Evolutionary conservation across 1,139 yeast genomes (phyloP).

Genomic region (Yamadazyma sp.): DNA sequence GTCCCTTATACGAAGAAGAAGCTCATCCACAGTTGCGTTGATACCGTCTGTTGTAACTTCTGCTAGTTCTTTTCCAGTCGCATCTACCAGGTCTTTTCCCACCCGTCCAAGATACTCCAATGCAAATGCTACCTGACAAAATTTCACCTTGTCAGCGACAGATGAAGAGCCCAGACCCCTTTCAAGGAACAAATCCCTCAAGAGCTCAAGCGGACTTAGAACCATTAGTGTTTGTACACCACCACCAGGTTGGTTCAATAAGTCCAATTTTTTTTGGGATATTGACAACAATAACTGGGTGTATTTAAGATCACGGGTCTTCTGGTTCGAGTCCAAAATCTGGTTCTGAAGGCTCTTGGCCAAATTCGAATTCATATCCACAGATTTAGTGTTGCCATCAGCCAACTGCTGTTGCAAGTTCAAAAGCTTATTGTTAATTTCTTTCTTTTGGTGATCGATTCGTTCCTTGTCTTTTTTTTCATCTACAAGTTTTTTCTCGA

Average conservation of each 20-base stretch:
- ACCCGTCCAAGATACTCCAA: background rate
- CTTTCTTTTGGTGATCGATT: background rate
- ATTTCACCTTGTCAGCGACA: background rate
- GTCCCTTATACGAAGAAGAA: background rate
- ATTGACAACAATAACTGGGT: conserved; percentile 5
- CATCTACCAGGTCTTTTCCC: background rate
- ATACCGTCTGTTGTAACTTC: background rate
- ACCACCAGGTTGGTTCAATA: background rate
- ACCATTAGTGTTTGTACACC: too few relatives aligned
- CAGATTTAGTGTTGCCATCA: background rate
- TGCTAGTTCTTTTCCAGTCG: background rate
- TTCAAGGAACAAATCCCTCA: background rate
- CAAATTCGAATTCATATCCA: background rate
- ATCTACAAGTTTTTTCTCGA: conserved; percentile 12
- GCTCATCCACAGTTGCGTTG: background rate
- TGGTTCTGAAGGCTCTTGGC: conserved; percentile 7
- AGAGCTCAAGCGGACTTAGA: background rate
- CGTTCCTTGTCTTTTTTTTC: background rate
- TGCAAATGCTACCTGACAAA: background rate
- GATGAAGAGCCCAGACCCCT: background rate
- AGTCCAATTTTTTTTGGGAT: conserved; percentile 2
- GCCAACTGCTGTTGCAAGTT: background rate
- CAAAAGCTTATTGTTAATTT: background rate
- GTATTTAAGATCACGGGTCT: conserved; percentile 6
- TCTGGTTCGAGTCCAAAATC: conserved; percentile 7